phyloP scores from a whole-genome alignment of 2,329 filamentous ascomycete genomes.

The Reticulascus tulasneorum region DNA sequence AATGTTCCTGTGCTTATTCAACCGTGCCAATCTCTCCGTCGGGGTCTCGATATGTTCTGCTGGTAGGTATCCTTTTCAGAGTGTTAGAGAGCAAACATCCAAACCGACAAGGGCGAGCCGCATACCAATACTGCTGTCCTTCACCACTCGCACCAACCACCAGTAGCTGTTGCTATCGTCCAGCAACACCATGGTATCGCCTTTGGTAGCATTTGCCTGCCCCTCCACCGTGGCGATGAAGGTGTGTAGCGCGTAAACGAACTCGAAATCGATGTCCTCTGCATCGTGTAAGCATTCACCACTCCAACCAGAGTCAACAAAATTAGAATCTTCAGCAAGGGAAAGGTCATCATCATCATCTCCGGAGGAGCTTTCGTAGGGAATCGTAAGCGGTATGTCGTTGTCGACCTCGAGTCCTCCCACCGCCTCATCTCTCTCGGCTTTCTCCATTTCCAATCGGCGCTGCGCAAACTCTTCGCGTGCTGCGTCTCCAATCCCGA shows the following conservation, averaged over 20 bases:
- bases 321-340: conserved; percentile 53
- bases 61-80: conserved; percentile 74
- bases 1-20: conserved; percentile 98
- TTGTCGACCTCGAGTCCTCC: conserved; percentile 13
- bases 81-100: conserved; percentile 16
- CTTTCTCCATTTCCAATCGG: conserved; percentile 11
- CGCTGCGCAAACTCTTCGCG: conserved; percentile 8
- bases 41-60: conserved; percentile 98
- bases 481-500: not conserved
- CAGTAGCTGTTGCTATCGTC: conserved; percentile 99
- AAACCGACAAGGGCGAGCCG: not conserved
- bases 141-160: conserved; percentile 97
- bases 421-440: conserved; percentile 15
- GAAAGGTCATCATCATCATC: conserved; percentile 62
- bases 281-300: conserved; percentile 80
- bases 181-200: conserved; percentile 96
- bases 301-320: conserved; percentile 69
- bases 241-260: conserved; percentile 96
- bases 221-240: conserved; percentile 98
- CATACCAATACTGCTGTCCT: conserved; percentile 87
- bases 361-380: conserved; percentile 41
- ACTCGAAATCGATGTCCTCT: conserved; percentile 99
- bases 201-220: conserved; percentile 96
- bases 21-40: conserved; percentile 83
- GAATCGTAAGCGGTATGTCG: conserved; percentile 32